phyloP scores from a whole-genome alignment of 768 basidiomycete species.

The Suillus discolor region DNA sequence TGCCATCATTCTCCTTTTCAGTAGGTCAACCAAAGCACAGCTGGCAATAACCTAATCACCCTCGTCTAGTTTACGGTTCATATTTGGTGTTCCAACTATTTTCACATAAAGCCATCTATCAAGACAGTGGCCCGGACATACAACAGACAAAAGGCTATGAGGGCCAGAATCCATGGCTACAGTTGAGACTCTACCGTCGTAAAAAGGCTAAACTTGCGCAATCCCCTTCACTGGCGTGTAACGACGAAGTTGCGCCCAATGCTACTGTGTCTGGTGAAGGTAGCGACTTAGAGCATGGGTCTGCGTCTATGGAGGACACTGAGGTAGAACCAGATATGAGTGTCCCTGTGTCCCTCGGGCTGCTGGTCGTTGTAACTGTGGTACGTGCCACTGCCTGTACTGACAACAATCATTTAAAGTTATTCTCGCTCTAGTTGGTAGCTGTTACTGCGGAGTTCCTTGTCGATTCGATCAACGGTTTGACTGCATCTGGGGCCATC shows the following conservation, averaged over 20 bases:
- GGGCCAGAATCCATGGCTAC: slow-evolving; percentile 38
- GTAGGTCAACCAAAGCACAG: slow-evolving; percentile 41
- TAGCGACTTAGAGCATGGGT: slow-evolving; percentile 16
- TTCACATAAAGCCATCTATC: slow-evolving; percentile 76
- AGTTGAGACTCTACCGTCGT: background rate
- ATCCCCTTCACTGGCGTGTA: background rate
- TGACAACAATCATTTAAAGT: background rate
- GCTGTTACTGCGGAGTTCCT: slow-evolving; percentile 65
- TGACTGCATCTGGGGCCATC: slow-evolving; percentile 60
- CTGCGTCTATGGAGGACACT: slow-evolving; percentile 15
- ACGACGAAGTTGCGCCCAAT: background rate
- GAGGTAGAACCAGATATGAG: slow-evolving; percentile 54
- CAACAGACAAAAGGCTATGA: slow-evolving; percentile 42
- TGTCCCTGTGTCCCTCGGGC: slow-evolving; percentile 50
- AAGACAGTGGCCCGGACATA: slow-evolving; percentile 42
- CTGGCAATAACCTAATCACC: slow-evolving; percentile 8
- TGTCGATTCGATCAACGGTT: slow-evolving; percentile 79
- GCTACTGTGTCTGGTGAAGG: background rate
- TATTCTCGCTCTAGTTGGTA: slow-evolving; percentile 41
- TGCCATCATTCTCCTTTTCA: slow-evolving; percentile 75
- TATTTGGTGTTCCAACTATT: slow-evolving; percentile 81
- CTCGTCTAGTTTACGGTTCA: slow-evolving; percentile 61
- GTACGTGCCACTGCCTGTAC: slow-evolving; percentile 40
- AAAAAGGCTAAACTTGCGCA: slow-evolving; percentile 10
- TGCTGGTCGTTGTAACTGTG: slow-evolving; percentile 61